Evolutionary conservation across 371 early-diverging fungal species (phyloP), one percentile per base, ranked within the genome.

Genomic region (Rhizopus sp.): DNA sequence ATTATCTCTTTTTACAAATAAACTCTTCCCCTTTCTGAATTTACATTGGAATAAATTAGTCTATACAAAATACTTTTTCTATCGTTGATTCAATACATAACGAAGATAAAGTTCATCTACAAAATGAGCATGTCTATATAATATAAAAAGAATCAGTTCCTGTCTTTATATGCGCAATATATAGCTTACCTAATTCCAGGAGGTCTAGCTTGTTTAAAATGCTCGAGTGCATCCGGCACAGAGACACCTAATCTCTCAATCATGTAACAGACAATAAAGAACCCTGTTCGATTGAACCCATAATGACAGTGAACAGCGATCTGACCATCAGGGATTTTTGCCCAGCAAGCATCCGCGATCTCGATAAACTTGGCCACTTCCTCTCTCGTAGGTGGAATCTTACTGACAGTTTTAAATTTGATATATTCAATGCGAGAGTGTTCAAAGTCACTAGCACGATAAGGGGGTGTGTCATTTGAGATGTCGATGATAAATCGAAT

Each of bases 231-330:
- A 32, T 85, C 84, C 13, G 78, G 69, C 3, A 88, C 88, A 5
- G 84, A 66, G 12, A 81, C 75, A 34, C 77, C 72, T 44, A 80
- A 61, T 48, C 68, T 69, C 44, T 89, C 80, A 50, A 88, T 89
- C 71, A 89, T 69, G 53, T 87, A 89, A 13, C 80, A 85, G 53
- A 85, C 85, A 16, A 89, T 73, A 64, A 89, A 77, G 58, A 88
- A 88, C 5, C 89, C 89, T 1, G 88, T 89, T 15, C 89, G 75
- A 63, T 85, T 85, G 53, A 83, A 86, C 13, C 89, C 89, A 64
- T 89, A 89, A 62, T 89, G 89, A 63, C 89, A 89, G 59, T 89
- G 89, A 0, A 89, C 85, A 7, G 83, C 88, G 47, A 89, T 80
- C 34, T 89, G 87, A 10, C 74, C 73, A 39, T 80, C 78, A 2